Conservation (phyloP, 768 basidiomycete genomes). For the Mycena venus region DNA sequence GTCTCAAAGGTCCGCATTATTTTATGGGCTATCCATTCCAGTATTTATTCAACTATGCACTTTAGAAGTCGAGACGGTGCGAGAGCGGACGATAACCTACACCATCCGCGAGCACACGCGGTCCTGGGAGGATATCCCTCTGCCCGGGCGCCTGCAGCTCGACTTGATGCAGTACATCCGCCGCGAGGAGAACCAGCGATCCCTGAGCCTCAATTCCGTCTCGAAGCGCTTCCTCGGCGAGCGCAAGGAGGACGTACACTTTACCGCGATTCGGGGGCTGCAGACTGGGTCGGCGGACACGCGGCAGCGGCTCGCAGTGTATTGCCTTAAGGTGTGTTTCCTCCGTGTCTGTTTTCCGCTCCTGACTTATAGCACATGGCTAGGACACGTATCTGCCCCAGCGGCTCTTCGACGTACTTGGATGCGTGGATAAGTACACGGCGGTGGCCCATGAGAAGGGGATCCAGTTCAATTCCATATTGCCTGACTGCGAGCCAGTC, state of each 20-base stretch:
- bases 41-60: too few species aligned
- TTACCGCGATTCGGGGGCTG: conserved; percentile 23
- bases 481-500: background rate
- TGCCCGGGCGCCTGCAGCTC: conserved; percentile 23
- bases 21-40: too few species aligned
- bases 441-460: background rate
- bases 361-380: too few species aligned
- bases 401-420: conserved; percentile 23
- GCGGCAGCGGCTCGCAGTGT: conserved; percentile 31
- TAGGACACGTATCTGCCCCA: conserved; percentile 36
- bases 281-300: conserved; percentile 27
- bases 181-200: background rate
- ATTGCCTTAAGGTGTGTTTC: conserved; percentile 32
- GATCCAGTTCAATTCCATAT: conserved; percentile 7
- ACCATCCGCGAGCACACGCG: background rate
- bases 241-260: conserved; percentile 35
- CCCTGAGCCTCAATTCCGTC: conserved; percentile 20
- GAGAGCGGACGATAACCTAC: background rate
- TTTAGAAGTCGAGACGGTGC: background rate
- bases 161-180: conserved; percentile 27
- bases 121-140: conserved; percentile 8
- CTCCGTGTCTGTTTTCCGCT: background rate
- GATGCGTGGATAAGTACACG: conserved; percentile 16
- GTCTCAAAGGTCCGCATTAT: conserved; percentile 15
- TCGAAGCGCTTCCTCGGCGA: conserved; percentile 22